phyloP scores from a whole-genome alignment of 371 early-diverging fungal genomes.

The Saksenaea vasiformis region DNA sequence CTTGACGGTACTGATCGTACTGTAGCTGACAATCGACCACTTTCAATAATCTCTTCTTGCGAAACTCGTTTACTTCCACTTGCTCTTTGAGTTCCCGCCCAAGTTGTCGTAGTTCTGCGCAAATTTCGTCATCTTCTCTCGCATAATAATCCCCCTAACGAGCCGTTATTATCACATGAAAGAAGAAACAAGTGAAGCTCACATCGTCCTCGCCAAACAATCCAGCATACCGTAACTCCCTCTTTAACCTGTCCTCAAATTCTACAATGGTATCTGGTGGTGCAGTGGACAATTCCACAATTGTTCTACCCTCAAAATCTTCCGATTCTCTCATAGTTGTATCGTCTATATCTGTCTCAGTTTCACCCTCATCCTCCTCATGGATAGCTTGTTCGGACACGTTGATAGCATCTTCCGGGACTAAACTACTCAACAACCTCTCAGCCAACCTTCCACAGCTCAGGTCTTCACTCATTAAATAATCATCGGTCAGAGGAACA shows the following conservation, averaged over 20 bases:
- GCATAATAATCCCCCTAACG: constrained; percentile 65
- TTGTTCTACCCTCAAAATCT: constrained; percentile 16
- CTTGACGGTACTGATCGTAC: constrained; percentile 85
- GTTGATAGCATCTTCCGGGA: constrained; percentile 58
- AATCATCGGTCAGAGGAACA: constrained; percentile 8
- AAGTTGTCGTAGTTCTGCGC: constrained; percentile 65
- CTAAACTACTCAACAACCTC: constrained; percentile 68
- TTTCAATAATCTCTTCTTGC: constrained; percentile 68
- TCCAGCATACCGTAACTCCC: constrained; percentile 81
- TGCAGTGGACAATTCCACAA: constrained; percentile 7
- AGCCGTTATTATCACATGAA: not conserved
- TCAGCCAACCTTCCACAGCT: constrained; percentile 73
- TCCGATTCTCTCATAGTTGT: constrained; percentile 11
- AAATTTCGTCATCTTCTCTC: constrained; percentile 82
- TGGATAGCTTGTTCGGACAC: constrained; percentile 1
- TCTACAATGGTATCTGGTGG: constrained; percentile 21
- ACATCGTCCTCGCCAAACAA: constrained; percentile 79
- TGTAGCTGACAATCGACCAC: constrained; percentile 77
- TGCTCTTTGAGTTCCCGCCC: constrained; percentile 78
- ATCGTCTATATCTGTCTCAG: constrained; percentile 28
- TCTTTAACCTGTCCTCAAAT: constrained; percentile 80
- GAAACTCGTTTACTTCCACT: constrained; percentile 60
- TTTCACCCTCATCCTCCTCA: constrained; percentile 17
- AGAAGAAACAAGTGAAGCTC: constrained; percentile 2
- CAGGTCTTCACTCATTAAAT: constrained; percentile 34